phyloP scores from a whole-genome alignment of 73 alveolate genomes.

The Breviolum minutum region DNA sequence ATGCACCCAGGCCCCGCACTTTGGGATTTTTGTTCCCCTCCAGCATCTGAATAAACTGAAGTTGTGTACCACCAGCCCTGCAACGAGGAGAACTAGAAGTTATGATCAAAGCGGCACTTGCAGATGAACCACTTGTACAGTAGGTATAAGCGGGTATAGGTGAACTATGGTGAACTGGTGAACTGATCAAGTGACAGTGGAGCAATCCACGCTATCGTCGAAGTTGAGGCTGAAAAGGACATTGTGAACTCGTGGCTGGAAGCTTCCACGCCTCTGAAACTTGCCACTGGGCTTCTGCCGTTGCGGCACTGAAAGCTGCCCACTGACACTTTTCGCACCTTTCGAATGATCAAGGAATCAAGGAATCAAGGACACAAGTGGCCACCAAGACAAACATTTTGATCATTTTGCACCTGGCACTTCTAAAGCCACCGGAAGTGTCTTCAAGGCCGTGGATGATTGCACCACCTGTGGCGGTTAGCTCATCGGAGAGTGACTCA shows the following conservation, averaged over 20 bases:
- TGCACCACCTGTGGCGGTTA: too few relatives aligned
- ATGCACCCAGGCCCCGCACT: neutral
- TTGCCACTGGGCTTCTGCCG: constrained; percentile 46
- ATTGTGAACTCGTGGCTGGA: too few relatives aligned
- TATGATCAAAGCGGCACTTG: neutral
- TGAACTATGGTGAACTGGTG: neutral
- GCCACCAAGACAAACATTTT: too few relatives aligned
- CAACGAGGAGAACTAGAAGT: neutral
- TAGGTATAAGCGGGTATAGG: neutral
- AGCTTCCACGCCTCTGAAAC: neutral
- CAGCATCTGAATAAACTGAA: constrained; percentile 83
- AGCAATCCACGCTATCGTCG: too few relatives aligned
- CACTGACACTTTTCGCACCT: neutral
- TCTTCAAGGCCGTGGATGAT: too few relatives aligned
- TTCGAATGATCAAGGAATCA: too few relatives aligned
- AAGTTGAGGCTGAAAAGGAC: too few relatives aligned
- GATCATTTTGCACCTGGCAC: too few relatives aligned
- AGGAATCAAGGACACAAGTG: too few relatives aligned
- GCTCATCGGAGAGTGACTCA: too few relatives aligned
- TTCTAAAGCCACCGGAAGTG: too few relatives aligned
- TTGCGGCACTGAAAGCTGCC: constrained; percentile 18
- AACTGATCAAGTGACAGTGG: neutral
- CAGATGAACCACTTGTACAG: neutral
- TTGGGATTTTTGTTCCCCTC: constrained; percentile 85
- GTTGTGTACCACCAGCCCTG: constrained; percentile 93